Base-by-base conservation (phyloP, 768 basidiomycete species). In the Mrakia blollopis region DNA sequence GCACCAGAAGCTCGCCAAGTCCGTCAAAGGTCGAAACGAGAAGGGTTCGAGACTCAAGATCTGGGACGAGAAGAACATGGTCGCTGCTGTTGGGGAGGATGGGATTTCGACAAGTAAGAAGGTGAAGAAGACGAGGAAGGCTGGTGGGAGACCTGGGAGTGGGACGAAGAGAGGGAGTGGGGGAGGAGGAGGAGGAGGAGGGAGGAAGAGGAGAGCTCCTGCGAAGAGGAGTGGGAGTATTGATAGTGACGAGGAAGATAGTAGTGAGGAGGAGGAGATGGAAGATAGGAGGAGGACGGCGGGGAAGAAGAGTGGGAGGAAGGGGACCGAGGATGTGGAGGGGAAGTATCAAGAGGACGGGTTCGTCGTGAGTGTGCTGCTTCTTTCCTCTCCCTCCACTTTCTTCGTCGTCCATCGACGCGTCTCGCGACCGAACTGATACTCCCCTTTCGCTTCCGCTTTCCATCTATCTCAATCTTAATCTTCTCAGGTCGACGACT, bases 61-160 rank as follows among this genome's bases (percentile, higher is more conserved):
- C n/a, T 78, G 76, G 76, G 76, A 77, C 72, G 76, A 77, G 37
- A 62, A 68, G 32, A 73, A 16, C 18, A 68, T 77, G 63, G 44
- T 30, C 35, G 75, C 75, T 21, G 39, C 52, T 37, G 60, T 70
- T n/a, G 75, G 72, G 35, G 76, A 67, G 35, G 71, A 68, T 39
- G 65, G 65, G 6, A 3, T n/a, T 60, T 50, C 41, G 69, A 37
- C 32, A 21, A 23, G 2, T 32, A 65, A 74, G 65, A 71, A 47
- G 52, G 65, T 30, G 61, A 60, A 61, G 21, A 67, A 60, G 11
- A 70, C 71, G 47, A 50, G 47, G 52, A 61, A 67, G 57, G n/a
- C 28, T 39, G 61, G n/a, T 25, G 62, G 47, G n/a, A 37, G 44
- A 4, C 39, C 30, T n/a, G 67, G 63, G 52, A 72, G 67, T 23